These are phyloP conservation scores for Mycena galericulata DNA, from an alignment of 768 basidiomycete species.

Conservation along the genomic window DNA sequence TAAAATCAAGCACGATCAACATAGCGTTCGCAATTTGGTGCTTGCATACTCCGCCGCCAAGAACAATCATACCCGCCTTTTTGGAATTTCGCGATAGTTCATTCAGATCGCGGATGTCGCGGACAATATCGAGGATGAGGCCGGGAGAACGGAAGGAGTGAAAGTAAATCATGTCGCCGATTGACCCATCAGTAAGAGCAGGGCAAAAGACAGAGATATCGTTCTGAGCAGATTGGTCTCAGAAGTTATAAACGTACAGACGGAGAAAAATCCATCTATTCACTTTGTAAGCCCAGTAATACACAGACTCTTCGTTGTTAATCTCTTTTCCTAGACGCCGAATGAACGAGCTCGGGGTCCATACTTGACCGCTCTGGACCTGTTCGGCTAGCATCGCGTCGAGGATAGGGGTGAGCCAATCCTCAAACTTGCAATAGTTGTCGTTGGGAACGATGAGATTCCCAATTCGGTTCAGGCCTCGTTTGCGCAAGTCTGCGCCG, in stretches of 20 bases:
- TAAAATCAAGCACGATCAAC: slow-evolving; percentile 80
- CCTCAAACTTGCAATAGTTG: slow-evolving; percentile 99
- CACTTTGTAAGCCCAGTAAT: slow-evolving; percentile 99
- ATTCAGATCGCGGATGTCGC: slow-evolving; percentile 92
- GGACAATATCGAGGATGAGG: slow-evolving; percentile 92
- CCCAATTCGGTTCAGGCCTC: slow-evolving; percentile 97
- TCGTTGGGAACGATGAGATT: slow-evolving; percentile 97
- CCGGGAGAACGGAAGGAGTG: slow-evolving; percentile 93
- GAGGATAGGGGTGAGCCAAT: slow-evolving; percentile 97
- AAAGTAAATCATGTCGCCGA: slow-evolving; percentile 99
- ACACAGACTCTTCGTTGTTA: slow-evolving; percentile 95
- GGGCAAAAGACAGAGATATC: slow-evolving; percentile 99
- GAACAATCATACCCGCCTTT: slow-evolving; percentile 98
- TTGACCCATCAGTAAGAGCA: slow-evolving; percentile 95
- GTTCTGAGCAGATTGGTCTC: slow-evolving; percentile 71
- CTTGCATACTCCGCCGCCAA: slow-evolving; percentile 98
- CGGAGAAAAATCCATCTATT: slow-evolving; percentile 47
- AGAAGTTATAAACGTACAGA: slow-evolving; percentile 19
- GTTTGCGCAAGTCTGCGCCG: slow-evolving; percentile 86
- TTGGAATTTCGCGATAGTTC: slow-evolving; percentile 88
- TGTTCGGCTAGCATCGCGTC: slow-evolving; percentile 93
- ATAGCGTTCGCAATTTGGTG: slow-evolving; percentile 99
- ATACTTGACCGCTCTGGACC: slow-evolving; percentile 71
- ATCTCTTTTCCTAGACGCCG: slow-evolving; percentile 96
- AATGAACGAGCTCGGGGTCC: slow-evolving; percentile 97